Evolutionary conservation across 768 basidiomycete species (phyloP), one percentile per base, ranked within the genome.

Genomic region (Phlegmacium glaucopus): DNA sequence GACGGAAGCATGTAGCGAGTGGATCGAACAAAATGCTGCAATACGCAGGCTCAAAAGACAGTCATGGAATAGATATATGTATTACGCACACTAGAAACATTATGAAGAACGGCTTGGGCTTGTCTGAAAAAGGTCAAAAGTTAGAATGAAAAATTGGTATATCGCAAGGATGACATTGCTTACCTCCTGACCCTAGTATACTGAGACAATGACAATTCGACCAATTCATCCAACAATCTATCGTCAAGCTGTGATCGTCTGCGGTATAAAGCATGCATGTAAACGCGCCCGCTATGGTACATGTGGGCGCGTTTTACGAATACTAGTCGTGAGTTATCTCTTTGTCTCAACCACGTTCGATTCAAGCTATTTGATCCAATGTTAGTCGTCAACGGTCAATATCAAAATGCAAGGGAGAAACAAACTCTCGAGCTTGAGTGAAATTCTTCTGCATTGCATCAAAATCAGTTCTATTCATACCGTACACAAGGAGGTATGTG

Each of bases 111-210:
- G 17, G 70, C 67, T 67, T 90, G 88, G 15, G 83, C 79, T 55
- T 87, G 84, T 56, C 87, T 89, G 49, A 10, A 40, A 48, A 36
- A n/a, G 47, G 39, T 41, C 2, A 30, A 34, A 41, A 37, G 16
- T 13, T 16, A 38, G 12, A 45, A 25, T 44, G 27, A 37, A 11
- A n/a, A 11, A 8, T 39, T 26, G 25, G n/a, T n/a, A 22, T 22
- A 22, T 22, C 3, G 22, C 22, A 22, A 22, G 22, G 22, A 22
- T 22, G 2, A 22, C 2, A 22, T 22, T 25, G 54, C 72, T 56
- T 55, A 90, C 89, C 85, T 79, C 61, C 89, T 71, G 45, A 90
- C 77, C 54, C 87, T 72, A 5, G 85, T 87, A 58, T 92, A 92
- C 4, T 83, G 85, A 0, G 90, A 92, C 17, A 92, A 69, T 32